These are phyloP conservation scores for Calonectria pteridis DNA, from an alignment of 2,329 filamentous ascomycete species.

Conservation along the genomic window DNA sequence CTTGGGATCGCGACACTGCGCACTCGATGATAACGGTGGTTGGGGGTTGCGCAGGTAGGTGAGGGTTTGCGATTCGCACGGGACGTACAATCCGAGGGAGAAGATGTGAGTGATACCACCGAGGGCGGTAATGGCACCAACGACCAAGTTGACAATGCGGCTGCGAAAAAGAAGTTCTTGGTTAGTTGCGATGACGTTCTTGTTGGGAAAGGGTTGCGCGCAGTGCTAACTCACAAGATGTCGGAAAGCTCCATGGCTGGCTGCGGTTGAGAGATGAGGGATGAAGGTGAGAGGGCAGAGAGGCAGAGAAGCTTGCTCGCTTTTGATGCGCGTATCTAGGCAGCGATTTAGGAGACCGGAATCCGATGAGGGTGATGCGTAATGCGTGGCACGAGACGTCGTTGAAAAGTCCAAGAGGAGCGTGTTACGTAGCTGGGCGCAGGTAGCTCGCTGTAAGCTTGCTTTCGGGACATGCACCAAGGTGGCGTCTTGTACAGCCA, in stretches of 20 bases:
- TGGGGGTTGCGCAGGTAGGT: background rate
- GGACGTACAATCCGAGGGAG: slow-evolving; percentile 68
- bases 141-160: slow-evolving; percentile 92
- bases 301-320: slow-evolving; percentile 18
- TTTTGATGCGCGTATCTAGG: slow-evolving; percentile 32
- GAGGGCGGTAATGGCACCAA: slow-evolving; percentile 88
- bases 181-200: slow-evolving; percentile 50
- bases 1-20: background rate
- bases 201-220: slow-evolving; percentile 5
- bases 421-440: slow-evolving; percentile 34
- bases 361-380: slow-evolving; percentile 37
- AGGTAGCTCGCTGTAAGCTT: slow-evolving; percentile 32
- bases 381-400: slow-evolving; percentile 38
- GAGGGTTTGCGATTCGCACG: slow-evolving; percentile 2
- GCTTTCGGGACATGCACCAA: slow-evolving; percentile 13
- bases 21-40: background rate
- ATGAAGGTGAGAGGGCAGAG: slow-evolving; percentile 14
- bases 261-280: slow-evolving; percentile 41
- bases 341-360: slow-evolving; percentile 38
- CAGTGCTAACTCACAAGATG: slow-evolving; percentile 76
- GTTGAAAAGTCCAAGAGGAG: slow-evolving; percentile 41
- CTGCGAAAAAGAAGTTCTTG: slow-evolving; percentile 61
- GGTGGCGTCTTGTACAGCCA: slow-evolving; percentile 25
- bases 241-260: slow-evolving; percentile 92
- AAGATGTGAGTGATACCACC: slow-evolving; percentile 85